A percentile compares a stretch with the other conserved stretches of the same genome.
phyloP scores from a whole-genome alignment of 1,139 yeast species.

The Pichia sp. region DNA sequence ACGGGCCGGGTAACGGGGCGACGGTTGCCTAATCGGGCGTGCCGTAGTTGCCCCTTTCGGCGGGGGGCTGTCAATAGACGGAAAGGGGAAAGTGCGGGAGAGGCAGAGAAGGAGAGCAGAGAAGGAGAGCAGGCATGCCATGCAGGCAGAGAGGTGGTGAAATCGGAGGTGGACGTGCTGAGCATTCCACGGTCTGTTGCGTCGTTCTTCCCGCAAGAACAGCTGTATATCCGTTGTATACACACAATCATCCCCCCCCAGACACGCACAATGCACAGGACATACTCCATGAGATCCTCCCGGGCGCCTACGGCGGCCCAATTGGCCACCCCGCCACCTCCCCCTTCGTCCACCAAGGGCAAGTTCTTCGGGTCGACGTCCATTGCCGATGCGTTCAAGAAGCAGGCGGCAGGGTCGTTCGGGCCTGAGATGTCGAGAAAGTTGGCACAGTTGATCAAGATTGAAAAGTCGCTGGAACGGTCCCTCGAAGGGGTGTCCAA shows the following conservation, averaged over 20 bases:
- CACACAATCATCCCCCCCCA: no score
- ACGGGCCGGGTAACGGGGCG: conserved; percentile 2
- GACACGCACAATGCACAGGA: conserved; percentile 74
- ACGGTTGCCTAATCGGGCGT: background rate
- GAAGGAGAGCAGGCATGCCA: background rate
- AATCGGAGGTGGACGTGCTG: background rate
- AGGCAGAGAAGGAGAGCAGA: background rate
- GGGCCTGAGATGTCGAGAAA: conserved; percentile 95
- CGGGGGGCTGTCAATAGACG: background rate
- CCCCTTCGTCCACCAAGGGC: conserved; percentile 84
- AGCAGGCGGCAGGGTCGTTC: conserved; percentile 85
- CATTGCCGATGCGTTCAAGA: conserved; percentile 61
- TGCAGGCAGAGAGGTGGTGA: background rate
- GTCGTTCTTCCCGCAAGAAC: background rate
- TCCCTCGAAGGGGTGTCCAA: conserved; percentile 89
- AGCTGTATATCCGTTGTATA: no score
- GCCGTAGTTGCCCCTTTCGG: background rate
- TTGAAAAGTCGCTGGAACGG: conserved; percentile 95
- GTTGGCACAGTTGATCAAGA: conserved; percentile 83
- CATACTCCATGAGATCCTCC: conserved; percentile 89
- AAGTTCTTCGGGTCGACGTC: conserved; percentile 91
- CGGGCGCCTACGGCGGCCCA: conserved; percentile 98
- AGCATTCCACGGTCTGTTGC: background rate
- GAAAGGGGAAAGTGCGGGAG: background rate
- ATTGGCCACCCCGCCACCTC: conserved; percentile 91